Conservation (phyloP, 2,329 filamentous ascomycete species). For the Colletotrichum costaricense region DNA sequence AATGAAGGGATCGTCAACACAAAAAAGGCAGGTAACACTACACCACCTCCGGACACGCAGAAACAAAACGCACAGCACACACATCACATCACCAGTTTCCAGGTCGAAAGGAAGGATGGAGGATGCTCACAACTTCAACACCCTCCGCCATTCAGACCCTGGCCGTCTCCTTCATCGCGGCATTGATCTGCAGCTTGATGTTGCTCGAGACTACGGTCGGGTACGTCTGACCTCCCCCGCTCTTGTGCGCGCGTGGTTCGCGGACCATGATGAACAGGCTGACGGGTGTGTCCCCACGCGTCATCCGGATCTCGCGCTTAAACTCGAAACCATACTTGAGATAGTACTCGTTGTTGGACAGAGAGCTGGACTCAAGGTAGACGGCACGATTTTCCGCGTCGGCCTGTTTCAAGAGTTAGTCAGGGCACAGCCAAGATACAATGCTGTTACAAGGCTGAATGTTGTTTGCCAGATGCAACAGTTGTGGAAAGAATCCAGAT, state of each 20-base stretch:
- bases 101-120: not conserved
- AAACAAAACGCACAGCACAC: not conserved
- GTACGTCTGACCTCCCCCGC: conserved; percentile 39
- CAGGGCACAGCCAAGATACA: not conserved
- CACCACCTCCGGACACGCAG: not conserved
- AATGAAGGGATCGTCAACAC: not conserved
- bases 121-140: not conserved
- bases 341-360: conserved; percentile 77
- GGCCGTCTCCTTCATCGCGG: conserved; percentile 40
- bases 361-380: conserved; percentile 83
- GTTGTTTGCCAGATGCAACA: not conserved
- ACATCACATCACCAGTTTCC: conserved; percentile 13
- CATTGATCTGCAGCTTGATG: conserved; percentile 45
- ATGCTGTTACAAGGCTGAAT: not conserved
- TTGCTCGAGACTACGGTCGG: conserved; percentile 46
- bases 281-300: conserved; percentile 68
- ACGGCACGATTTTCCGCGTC: conserved; percentile 75
- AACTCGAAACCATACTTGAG: conserved; percentile 79
- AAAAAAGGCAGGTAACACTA: not conserved
- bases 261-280: conserved; percentile 85
- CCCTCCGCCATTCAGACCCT: conserved; percentile 4
- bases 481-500: not conserved
- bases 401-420: conserved; percentile 57
- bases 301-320: conserved; percentile 71
- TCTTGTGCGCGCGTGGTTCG: conserved; percentile 64